Percentiles rank a stretch among this genome's conserved stretches.
phyloP scores from a whole-genome alignment of 805 yeast genomes.

The Yamadazyma phyllophila region DNA sequence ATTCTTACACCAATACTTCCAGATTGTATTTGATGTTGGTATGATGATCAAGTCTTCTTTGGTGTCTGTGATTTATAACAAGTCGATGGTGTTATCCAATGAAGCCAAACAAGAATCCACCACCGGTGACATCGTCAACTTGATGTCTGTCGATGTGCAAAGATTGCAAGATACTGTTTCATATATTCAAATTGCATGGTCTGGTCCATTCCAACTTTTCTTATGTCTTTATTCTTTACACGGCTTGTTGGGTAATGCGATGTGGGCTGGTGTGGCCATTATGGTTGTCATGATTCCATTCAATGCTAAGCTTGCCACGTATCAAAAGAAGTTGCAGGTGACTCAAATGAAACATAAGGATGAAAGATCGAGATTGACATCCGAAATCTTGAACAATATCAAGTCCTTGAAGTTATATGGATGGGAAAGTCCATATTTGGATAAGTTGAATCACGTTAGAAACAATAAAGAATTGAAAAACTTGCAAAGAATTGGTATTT shows the following conservation, averaged over 20 bases:
- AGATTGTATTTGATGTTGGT: slow-evolving; percentile 70
- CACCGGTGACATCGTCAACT: slow-evolving; percentile 90
- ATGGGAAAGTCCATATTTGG: slow-evolving; percentile 88
- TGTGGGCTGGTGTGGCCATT: slow-evolving; percentile 93
- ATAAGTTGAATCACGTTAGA: slow-evolving; percentile 75
- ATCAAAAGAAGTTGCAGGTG: slow-evolving; percentile 72
- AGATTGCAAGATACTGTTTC: slow-evolving; percentile 81
- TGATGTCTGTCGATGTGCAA: slow-evolving; percentile 93
- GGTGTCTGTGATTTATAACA: slow-evolving; percentile 64
- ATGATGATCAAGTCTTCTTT: slow-evolving; percentile 72
- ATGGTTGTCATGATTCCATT: slow-evolving; percentile 77
- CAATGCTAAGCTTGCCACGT: slow-evolving; percentile 65
- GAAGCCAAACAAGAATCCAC: slow-evolving; percentile 69
- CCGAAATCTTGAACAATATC: slow-evolving; percentile 86
- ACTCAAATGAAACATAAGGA: slow-evolving; percentile 88
- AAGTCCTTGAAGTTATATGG: slow-evolving; percentile 91
- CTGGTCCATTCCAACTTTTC: slow-evolving; percentile 86
- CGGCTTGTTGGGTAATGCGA: slow-evolving; percentile 75
- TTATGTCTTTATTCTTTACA: slow-evolving; percentile 74
- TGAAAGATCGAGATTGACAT: slow-evolving; percentile 83
- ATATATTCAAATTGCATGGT: slow-evolving; percentile 79
- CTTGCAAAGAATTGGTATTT: slow-evolving; percentile 68
- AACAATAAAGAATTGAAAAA: slow-evolving; percentile 81
- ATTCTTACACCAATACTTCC: slow-evolving; percentile 74
- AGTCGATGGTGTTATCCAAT: slow-evolving; percentile 64